These are phyloP conservation scores for Leccinum arenicola DNA, from an alignment of 768 basidiomycete genomes.

Conservation along the genomic window DNA sequence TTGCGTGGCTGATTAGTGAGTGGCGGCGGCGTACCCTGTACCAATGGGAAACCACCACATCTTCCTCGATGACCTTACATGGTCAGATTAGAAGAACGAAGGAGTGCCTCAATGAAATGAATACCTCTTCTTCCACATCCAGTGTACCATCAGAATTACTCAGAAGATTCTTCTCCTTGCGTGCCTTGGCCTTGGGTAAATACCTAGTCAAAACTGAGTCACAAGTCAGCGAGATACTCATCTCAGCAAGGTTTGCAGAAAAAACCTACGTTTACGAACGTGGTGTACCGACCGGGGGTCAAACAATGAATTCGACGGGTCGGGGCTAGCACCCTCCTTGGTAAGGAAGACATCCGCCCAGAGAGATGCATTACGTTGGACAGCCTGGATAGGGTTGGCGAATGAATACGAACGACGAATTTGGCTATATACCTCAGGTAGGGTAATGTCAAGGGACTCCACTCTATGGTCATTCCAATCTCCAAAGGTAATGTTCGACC, in stretches of 20 bases:
- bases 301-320: conserved; percentile 56
- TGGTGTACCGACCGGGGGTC: conserved; percentile 61
- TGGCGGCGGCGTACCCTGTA: conserved; percentile 48
- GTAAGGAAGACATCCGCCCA: conserved; percentile 84
- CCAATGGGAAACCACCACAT: conserved; percentile 82
- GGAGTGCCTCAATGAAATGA: conserved; percentile 1
- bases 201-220: conserved; percentile 82
- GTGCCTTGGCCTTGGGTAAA: conserved; percentile 61
- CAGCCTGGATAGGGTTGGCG: conserved; percentile 45
- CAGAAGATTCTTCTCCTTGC: conserved; percentile 84
- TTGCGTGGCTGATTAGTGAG: neutral
- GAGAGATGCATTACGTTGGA: conserved; percentile 73
- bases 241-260: neutral
- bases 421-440: conserved; percentile 57
- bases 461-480: conserved; percentile 64
- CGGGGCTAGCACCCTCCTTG: conserved; percentile 60
- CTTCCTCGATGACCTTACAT: conserved; percentile 37
- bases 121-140: conserved; percentile 51
- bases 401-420: neutral
- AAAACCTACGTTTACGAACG: conserved; percentile 63
- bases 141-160: conserved; percentile 36
- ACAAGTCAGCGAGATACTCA: conserved; percentile 3
- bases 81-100: conserved; percentile 12
- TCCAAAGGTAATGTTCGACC: conserved; percentile 77
- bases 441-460: conserved; percentile 54